Evolutionary conservation across 2,329 filamentous ascomycete genomes (phyloP).

Genomic region (Rutstroemia sp.): DNA sequence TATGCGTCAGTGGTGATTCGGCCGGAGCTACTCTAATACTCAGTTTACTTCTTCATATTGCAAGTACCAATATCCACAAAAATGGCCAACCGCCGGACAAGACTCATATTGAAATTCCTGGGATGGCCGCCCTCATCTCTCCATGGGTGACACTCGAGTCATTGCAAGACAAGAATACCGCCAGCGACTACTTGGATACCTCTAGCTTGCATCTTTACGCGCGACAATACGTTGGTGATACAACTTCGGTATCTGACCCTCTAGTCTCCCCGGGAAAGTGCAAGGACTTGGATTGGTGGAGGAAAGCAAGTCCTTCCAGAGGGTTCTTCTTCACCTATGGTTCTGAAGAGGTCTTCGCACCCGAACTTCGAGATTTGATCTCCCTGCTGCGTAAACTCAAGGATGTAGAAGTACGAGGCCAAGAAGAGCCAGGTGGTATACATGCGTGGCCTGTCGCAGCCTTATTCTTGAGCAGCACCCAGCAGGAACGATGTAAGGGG

Average conservation of each 20-base stretch:
- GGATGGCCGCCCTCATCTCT: constrained; percentile 65
- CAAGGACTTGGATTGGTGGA: constrained; percentile 59
- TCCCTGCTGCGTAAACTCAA: constrained; percentile 45
- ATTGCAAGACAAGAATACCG: constrained; percentile 56
- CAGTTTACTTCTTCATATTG: constrained; percentile 63
- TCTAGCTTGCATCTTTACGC: constrained; percentile 62
- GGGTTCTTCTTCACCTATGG: constrained; percentile 69
- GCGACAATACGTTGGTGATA: constrained; percentile 54
- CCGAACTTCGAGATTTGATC: constrained; percentile 58
- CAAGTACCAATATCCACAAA: constrained; percentile 17
- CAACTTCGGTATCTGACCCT: constrained; percentile 43
- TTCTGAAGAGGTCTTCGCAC: constrained; percentile 68
- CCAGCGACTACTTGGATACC: constrained; percentile 68
- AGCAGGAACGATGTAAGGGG: constrained; percentile 44
- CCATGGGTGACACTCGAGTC: constrained; percentile 75
- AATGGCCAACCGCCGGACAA: neutral
- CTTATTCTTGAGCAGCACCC: constrained; percentile 43
- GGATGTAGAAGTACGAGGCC: constrained; percentile 30
- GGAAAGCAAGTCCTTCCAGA: constrained; percentile 52
- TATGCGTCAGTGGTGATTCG: constrained; percentile 72
- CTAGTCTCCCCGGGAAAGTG: constrained; percentile 66
- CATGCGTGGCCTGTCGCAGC: constrained; percentile 77
- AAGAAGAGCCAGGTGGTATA: constrained; percentile 57
- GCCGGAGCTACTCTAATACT: constrained; percentile 70
- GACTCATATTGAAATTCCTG: constrained; percentile 33